These are phyloP conservation scores for Gossypium australe DNA, from an alignment of 345 rosid species.

Conservation along the genomic window DNA sequence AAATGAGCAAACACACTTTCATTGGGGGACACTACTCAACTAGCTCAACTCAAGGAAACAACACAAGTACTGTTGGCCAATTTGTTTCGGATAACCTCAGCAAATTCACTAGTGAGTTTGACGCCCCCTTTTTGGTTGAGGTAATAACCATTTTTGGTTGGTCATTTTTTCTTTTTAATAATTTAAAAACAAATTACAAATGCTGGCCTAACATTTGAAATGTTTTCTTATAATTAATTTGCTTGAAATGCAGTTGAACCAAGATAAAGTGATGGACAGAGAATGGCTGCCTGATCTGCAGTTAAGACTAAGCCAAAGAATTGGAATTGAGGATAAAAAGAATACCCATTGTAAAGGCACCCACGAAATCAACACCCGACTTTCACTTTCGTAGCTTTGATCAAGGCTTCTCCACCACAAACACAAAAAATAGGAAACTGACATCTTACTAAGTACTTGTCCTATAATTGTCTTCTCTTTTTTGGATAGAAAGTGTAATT, in stretches of 20 bases:
- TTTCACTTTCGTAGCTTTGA: slow-evolving; percentile 36
- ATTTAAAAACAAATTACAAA: too few relatives aligned
- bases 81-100: slow-evolving; percentile 10
- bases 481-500: neutral
- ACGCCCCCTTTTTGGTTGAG: slow-evolving; percentile 26
- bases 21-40: neutral
- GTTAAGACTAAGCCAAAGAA: slow-evolving; percentile 36
- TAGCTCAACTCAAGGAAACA: slow-evolving; percentile 6
- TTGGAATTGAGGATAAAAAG: slow-evolving; percentile 23
- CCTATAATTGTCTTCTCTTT: neutral
- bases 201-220: too few relatives aligned
- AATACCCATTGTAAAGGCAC: slow-evolving; percentile 17
- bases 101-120: slow-evolving; percentile 17
- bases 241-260: slow-evolving; percentile 21
- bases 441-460: slow-evolving; percentile 22
- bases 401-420: neutral
- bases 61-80: slow-evolving; percentile 11
- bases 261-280: slow-evolving; percentile 22
- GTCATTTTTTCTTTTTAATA: too few relatives aligned
- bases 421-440: slow-evolving; percentile 5
- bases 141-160: slow-evolving; percentile 10
- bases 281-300: slow-evolving; percentile 39
- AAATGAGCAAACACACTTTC: neutral
- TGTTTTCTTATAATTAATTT: neutral
- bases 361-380: slow-evolving; percentile 37